Percentiles rank a stretch among this genome's conserved stretches.
Conservation (phyloP, 345 rosid species). For the Tarenaya hassleriana region DNA sequence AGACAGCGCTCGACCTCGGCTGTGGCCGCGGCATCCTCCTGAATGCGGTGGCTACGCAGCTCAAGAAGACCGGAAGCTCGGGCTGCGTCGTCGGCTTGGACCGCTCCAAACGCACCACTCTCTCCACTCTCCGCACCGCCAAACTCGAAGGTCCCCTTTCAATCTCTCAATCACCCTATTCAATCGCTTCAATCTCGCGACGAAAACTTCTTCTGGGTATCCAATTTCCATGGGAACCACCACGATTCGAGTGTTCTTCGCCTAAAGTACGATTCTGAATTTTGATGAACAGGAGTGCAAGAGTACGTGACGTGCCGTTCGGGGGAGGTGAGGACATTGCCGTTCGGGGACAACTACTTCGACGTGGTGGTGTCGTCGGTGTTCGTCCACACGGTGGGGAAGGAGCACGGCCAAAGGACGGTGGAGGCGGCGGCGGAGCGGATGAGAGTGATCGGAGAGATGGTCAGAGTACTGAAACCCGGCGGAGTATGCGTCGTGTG, state of each 20-base stretch:
- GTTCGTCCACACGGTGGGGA: conserved; percentile 50
- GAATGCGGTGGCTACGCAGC: conserved; percentile 89
- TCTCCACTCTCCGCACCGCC: conserved; percentile 84
- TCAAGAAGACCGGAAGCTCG: conserved; percentile 88
- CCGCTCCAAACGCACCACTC: conserved; percentile 70
- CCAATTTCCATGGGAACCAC: too few relatives aligned
- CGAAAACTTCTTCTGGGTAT: too few relatives aligned
- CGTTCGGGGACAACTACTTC: conserved; percentile 81
- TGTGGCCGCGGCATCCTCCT: conserved; percentile 91
- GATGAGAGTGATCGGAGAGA: conserved; percentile 33
- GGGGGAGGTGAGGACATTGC: conserved; percentile 80
- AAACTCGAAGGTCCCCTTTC: conserved; percentile 61
- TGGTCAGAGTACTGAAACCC: conserved; percentile 82
- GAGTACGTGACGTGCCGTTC: conserved; percentile 93
- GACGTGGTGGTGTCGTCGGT: conserved; percentile 91
- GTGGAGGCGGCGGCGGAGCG: too few relatives aligned
- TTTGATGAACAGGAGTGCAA: conserved; percentile 52
- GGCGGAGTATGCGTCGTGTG: conserved; percentile 79
- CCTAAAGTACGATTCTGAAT: too few relatives aligned
- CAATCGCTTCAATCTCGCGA: too few relatives aligned
- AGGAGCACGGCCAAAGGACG: too few relatives aligned
- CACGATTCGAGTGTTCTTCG: too few relatives aligned
- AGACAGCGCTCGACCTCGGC: conserved; percentile 82
- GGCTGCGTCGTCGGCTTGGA: conserved; percentile 95
- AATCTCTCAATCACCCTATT: background rate